These are phyloP conservation scores for Coemansia sp. DNA, from an alignment of 192 early-diverging fungal species.

Conservation along the genomic window DNA sequence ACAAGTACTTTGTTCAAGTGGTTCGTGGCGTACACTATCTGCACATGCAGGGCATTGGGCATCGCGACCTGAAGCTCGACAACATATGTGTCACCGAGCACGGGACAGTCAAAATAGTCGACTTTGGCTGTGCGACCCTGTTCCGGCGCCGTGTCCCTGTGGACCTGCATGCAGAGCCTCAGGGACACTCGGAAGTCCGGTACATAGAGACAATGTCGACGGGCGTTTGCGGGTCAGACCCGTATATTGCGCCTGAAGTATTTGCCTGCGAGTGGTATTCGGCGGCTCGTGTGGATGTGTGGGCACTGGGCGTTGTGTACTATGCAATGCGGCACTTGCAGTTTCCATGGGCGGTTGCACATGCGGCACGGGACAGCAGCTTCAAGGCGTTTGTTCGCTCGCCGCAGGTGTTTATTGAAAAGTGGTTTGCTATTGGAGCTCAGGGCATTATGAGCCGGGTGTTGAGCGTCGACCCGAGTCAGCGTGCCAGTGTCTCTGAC, in stretches of 20 bases:
- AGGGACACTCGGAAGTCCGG: neutral
- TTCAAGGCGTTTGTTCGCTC: slow-evolving; percentile 17
- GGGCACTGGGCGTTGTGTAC: slow-evolving; percentile 86
- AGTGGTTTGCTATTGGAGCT: slow-evolving; percentile 27
- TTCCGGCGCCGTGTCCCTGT: slow-evolving; percentile 24
- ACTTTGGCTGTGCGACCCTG: slow-evolving; percentile 71
- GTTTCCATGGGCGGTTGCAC: slow-evolving; percentile 66
- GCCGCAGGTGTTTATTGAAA: slow-evolving; percentile 22
- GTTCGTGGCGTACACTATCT: slow-evolving; percentile 74
- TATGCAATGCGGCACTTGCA: slow-evolving; percentile 65
- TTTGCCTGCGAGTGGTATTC: slow-evolving; percentile 64
- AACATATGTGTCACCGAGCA: slow-evolving; percentile 76
- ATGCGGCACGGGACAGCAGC: slow-evolving; percentile 25
- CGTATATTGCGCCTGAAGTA: slow-evolving; percentile 93
- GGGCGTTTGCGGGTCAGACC: slow-evolving; percentile 86
- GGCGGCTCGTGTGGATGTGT: slow-evolving; percentile 77
- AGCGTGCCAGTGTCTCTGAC: slow-evolving; percentile 22
- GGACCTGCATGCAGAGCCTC: neutral
- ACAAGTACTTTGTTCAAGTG: slow-evolving; percentile 81
- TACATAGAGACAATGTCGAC: slow-evolving; percentile 41
- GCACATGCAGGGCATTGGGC: slow-evolving; percentile 74
- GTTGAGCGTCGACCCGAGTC: slow-evolving; percentile 26
- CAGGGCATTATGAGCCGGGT: slow-evolving; percentile 17
- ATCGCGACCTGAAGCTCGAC: slow-evolving; percentile 92
- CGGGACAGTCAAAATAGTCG: slow-evolving; percentile 75